A percentile compares a stretch with the other conserved stretches of the same genome.
Evolutionary conservation across 108 stramenopile species (phyloP).

Genomic region (Asterionellopsis glacialis): DNA sequence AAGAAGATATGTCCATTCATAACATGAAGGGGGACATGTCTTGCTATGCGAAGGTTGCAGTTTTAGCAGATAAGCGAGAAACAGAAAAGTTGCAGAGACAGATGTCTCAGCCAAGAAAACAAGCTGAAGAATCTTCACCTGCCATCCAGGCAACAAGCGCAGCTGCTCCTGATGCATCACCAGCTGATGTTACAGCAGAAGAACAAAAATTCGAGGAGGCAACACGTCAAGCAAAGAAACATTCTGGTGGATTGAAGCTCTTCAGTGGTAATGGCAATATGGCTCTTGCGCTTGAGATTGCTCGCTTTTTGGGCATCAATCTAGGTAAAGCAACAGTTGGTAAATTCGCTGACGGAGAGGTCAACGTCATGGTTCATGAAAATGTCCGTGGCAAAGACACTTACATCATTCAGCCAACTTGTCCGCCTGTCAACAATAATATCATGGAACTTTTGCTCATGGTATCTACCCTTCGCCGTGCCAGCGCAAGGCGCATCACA

Average conservation of each 20-base stretch:
- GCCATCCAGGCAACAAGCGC: neutral
- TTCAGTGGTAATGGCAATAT: conserved; percentile 98
- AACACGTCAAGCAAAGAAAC: conserved; percentile 77
- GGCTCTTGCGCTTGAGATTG: conserved; percentile 90
- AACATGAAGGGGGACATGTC: conserved; percentile 33
- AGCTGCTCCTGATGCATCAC: neutral
- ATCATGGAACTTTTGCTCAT: conserved; percentile 96
- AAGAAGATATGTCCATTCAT: conserved; percentile 5
- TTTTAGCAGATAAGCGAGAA: conserved; percentile 11
- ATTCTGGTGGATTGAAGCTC: conserved; percentile 87
- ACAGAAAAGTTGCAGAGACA: conserved; percentile 8
- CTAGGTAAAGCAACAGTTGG: conserved; percentile 95
- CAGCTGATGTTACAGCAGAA: conserved; percentile 33
- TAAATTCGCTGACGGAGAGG: conserved; percentile 97
- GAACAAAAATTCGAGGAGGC: conserved; percentile 77
- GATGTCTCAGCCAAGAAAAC: neutral
- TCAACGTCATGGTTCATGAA: conserved; percentile 96
- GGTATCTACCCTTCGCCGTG: conserved; percentile 94
- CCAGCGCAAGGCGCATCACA: conserved; percentile 93
- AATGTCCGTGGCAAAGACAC: conserved; percentile 98
- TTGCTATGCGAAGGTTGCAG: conserved; percentile 30
- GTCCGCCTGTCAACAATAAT: conserved; percentile 98
- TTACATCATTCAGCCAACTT: conserved; percentile 97
- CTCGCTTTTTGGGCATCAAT: conserved; percentile 90
- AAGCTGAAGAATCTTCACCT: neutral